phyloP scores from a whole-genome alignment of 768 basidiomycete species.

The Trametes sanguinea region DNA sequence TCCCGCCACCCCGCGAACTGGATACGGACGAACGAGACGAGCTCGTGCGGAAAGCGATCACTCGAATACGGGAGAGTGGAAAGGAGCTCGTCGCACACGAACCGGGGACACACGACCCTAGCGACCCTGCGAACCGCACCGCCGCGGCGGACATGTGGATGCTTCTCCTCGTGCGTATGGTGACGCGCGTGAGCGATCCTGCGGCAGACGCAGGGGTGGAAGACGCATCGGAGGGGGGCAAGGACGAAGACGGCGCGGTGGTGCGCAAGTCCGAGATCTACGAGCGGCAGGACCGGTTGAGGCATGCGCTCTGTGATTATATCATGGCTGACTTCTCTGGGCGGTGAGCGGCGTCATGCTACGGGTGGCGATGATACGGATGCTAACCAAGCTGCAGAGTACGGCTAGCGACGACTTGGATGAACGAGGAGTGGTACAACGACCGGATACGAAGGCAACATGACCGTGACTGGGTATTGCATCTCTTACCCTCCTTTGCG shows the following conservation, averaged over 20 bases:
- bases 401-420: conserved; percentile 92
- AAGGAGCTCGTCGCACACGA: conserved; percentile 47
- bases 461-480: conserved; percentile 64
- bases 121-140: conserved; percentile 8
- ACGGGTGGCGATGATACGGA: background rate
- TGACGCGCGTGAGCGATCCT: conserved; percentile 77
- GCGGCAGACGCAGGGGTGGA: conserved; percentile 37
- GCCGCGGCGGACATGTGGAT: conserved; percentile 86
- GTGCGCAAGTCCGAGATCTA: conserved; percentile 46
- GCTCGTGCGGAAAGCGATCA: conserved; percentile 57
- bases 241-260: conserved; percentile 38
- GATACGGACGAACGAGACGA: conserved; percentile 55
- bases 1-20: conserved; percentile 77
- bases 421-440: conserved; percentile 99
- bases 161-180: conserved; percentile 81
- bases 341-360: conserved; percentile 53
- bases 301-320: conserved; percentile 80
- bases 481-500: too few species aligned
- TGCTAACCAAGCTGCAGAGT: conserved; percentile 49
- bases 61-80: conserved; percentile 73
- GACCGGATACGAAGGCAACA: conserved; percentile 63
- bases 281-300: conserved; percentile 68
- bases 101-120: conserved; percentile 41
- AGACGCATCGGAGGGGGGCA: conserved; percentile 30
- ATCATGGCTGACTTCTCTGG: conserved; percentile 85